phyloP scores from a whole-genome alignment of 768 basidiomycete genomes.

The Paxillus rubicundulus region DNA sequence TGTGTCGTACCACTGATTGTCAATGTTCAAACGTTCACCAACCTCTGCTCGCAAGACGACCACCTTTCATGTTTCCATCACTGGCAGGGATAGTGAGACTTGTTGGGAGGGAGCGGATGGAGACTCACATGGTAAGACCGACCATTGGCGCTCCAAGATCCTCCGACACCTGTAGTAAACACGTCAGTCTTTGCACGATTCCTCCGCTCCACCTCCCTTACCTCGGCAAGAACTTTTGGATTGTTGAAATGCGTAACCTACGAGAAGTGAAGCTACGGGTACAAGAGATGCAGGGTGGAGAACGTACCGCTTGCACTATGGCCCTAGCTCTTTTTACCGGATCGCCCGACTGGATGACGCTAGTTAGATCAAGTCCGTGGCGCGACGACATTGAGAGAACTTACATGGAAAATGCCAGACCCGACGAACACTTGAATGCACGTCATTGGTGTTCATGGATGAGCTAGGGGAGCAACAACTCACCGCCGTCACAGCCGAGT shows the following conservation, averaged over 20 bases:
- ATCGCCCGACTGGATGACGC: slow-evolving; percentile 67
- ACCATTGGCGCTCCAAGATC: slow-evolving; percentile 92
- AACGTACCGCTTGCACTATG: slow-evolving; percentile 87
- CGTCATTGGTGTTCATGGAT: slow-evolving; percentile 1
- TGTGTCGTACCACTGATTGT: background rate
- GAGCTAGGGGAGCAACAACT: slow-evolving; percentile 21
- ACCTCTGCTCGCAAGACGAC: slow-evolving; percentile 65
- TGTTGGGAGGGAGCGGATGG: background rate
- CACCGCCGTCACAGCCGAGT: slow-evolving; percentile 93
- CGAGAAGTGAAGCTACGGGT: slow-evolving; percentile 5
- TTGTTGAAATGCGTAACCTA: slow-evolving; percentile 95
- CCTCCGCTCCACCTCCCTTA: slow-evolving; percentile 28
- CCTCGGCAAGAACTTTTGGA: slow-evolving; percentile 86
- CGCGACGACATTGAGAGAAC: slow-evolving; percentile 24
- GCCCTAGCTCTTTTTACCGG: slow-evolving; percentile 92
- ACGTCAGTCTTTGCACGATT: slow-evolving; percentile 1
- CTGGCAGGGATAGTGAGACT: slow-evolving; percentile 35
- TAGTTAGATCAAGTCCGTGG: slow-evolving; percentile 1
- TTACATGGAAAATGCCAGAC: slow-evolving; percentile 91
- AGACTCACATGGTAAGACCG: slow-evolving; percentile 79
- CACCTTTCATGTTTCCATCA: slow-evolving; percentile 66
- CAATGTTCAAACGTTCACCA: slow-evolving; percentile 47
- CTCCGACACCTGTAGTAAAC: slow-evolving; percentile 59
- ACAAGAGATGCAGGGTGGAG: slow-evolving; percentile 1
- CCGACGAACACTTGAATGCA: slow-evolving; percentile 83